phyloP scores from a whole-genome alignment of 2,329 filamentous ascomycete genomes.

The Fusarium protoensiforme region DNA sequence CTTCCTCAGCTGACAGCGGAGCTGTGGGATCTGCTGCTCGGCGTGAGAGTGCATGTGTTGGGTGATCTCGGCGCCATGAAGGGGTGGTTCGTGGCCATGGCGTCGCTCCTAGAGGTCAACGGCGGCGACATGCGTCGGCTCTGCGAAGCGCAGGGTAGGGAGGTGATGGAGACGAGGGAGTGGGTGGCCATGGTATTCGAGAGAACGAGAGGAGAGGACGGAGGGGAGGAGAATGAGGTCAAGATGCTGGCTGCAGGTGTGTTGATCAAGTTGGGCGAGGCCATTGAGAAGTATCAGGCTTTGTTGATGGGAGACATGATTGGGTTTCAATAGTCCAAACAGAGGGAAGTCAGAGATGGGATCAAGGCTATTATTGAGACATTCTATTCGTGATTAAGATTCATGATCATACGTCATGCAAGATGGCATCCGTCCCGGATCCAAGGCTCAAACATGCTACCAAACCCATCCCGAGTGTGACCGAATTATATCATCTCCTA shows the following conservation, averaged over 20 bases:
- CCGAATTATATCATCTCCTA: neutral
- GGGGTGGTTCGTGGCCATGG: slow-evolving; percentile 80
- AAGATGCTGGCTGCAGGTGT: slow-evolving; percentile 83
- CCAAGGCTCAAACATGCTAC: neutral
- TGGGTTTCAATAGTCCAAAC: slow-evolving; percentile 43
- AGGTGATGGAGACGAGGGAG: slow-evolving; percentile 86
- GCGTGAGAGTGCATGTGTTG: slow-evolving; percentile 68
- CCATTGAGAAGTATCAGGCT: slow-evolving; percentile 83
- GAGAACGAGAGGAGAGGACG: slow-evolving; percentile 60
- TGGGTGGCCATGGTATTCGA: slow-evolving; percentile 87
- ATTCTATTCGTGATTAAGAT: slow-evolving; percentile 30
- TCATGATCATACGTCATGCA: slow-evolving; percentile 17
- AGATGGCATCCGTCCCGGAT: neutral
- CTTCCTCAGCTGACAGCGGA: slow-evolving; percentile 86
- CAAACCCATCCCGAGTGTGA: neutral
- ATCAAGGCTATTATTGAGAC: neutral
- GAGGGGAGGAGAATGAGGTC: slow-evolving; percentile 79
- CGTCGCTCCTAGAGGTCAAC: slow-evolving; percentile 86
- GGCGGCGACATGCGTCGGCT: slow-evolving; percentile 76
- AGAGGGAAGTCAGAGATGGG: neutral
- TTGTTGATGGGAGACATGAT: slow-evolving; percentile 78
- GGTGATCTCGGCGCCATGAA: slow-evolving; percentile 76
- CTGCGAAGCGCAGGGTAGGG: slow-evolving; percentile 77
- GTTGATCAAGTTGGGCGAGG: slow-evolving; percentile 81
- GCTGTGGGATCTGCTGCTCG: slow-evolving; percentile 83